phyloP scores from a whole-genome alignment of 2,329 filamentous ascomycete genomes.

The Grosmannia huntii region DNA sequence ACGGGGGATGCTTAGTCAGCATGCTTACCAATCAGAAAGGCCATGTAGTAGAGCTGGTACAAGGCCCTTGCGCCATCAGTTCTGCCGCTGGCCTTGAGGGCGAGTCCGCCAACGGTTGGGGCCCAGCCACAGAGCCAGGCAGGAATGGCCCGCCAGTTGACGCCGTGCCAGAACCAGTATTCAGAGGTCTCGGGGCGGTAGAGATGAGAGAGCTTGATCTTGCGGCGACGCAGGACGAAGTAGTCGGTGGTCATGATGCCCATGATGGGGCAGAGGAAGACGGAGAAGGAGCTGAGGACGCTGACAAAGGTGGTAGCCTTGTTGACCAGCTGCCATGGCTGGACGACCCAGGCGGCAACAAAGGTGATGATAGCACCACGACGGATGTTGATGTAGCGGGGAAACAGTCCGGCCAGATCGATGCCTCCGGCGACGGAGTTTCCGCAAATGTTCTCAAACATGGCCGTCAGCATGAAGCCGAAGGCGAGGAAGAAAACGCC shows the following conservation, averaged over 20 bases:
- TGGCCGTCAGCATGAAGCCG: constrained; percentile 29
- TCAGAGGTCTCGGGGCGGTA: constrained; percentile 21
- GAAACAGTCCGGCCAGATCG: constrained; percentile 39
- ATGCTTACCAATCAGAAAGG: constrained; percentile 28
- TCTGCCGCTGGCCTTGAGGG: constrained; percentile 21
- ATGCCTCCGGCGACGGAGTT: constrained; percentile 40
- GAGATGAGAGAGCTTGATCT: constrained; percentile 20
- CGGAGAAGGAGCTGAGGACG: constrained; percentile 28
- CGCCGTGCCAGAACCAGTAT: constrained; percentile 30
- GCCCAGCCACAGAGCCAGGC: constrained; percentile 30
- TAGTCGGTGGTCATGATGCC: constrained; percentile 10
- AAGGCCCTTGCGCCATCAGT: neutral
- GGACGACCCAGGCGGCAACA: constrained; percentile 28
- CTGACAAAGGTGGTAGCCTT: constrained; percentile 31
- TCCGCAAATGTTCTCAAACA: constrained; percentile 31
- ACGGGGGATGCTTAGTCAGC: constrained; percentile 10
- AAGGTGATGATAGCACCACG: constrained; percentile 37
- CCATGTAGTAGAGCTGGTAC: constrained; percentile 30
- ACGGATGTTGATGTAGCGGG: constrained; percentile 41
- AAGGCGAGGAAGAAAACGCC: constrained; percentile 32
- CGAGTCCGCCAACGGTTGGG: constrained; percentile 18
- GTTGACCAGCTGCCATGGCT: constrained; percentile 38
- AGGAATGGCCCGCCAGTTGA: constrained; percentile 20
- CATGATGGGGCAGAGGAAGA: constrained; percentile 10
- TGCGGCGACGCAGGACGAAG: constrained; percentile 20